Evolutionary conservation across 768 basidiomycete species (phyloP).

Genomic region (Naganishia antarctica): DNA sequence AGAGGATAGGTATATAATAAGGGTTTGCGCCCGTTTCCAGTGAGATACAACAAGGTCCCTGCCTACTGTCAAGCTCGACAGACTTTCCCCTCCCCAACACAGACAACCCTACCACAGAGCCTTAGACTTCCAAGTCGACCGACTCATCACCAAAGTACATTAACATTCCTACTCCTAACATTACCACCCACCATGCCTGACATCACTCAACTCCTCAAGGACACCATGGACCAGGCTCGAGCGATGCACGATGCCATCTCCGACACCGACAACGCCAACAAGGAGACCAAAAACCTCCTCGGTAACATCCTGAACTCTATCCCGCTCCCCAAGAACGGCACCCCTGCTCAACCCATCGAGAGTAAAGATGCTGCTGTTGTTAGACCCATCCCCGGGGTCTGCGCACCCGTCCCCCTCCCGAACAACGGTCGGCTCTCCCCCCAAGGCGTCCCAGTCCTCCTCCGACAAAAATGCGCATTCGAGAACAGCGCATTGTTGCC

Average conservation of each 20-base stretch:
- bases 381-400: background rate
- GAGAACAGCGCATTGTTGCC: conserved; percentile 15
- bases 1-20: too few species aligned
- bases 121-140: too few species aligned
- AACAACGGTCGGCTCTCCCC: conserved; percentile 8
- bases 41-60: too few species aligned
- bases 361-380: background rate
- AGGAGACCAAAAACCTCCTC: conserved; percentile 16
- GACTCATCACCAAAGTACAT: too few species aligned
- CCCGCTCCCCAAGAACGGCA: background rate
- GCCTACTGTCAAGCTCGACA: too few species aligned
- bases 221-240: conserved; percentile 21
- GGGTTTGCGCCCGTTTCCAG: too few species aligned
- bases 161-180: too few species aligned
- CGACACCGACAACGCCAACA: conserved; percentile 9
- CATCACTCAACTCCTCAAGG: conserved; percentile 22
- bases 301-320: conserved; percentile 19
- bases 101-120: background rate
- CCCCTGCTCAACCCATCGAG: conserved; percentile 3
- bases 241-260: conserved; percentile 17
- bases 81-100: background rate
- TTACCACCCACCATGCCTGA: conserved; percentile 15
- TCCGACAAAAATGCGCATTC: conserved; percentile 10
- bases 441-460: background rate
- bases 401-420: background rate